A percentile compares a stretch with the other conserved stretches of the same genome.
phyloP scores from a whole-genome alignment of 2,329 filamentous ascomycete genomes.

The Seiridium unicorne region DNA sequence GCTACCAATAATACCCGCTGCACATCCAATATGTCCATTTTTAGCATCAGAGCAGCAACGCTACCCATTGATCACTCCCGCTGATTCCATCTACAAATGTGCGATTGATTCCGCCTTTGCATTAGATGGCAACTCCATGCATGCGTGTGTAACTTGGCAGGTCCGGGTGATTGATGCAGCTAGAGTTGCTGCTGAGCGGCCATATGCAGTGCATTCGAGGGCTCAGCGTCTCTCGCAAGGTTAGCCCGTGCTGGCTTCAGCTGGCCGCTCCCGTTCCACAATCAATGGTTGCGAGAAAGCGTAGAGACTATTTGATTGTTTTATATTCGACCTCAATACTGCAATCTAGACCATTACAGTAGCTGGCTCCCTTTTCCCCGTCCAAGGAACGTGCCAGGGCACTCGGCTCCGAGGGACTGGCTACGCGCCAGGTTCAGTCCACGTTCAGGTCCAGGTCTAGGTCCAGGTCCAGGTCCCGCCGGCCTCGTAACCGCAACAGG shows the following conservation, averaged over 20 bases:
- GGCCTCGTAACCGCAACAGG: not conserved
- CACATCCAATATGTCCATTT: constrained; percentile 3
- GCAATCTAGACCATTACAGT: not conserved
- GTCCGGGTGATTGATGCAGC: not conserved
- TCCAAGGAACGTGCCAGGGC: too few species aligned
- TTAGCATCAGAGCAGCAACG: not conserved
- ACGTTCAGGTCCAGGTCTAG: not conserved
- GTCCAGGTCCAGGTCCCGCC: not conserved
- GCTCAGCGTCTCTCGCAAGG: not conserved
- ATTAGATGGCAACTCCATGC: not conserved
- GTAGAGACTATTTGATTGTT: not conserved
- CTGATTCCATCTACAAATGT: not conserved
- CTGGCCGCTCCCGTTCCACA: not conserved
- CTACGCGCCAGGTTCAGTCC: not conserved
- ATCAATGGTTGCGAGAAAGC: not conserved
- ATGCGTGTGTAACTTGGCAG: not conserved
- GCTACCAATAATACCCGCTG: not conserved
- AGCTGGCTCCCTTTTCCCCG: too few species aligned
- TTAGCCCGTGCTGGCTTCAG: not conserved
- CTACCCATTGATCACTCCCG: not conserved
- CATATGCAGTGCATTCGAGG: too few species aligned
- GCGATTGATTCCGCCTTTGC: constrained; percentile 1
- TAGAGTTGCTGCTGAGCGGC: too few species aligned
- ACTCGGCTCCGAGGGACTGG: not conserved
- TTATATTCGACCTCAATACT: not conserved